These are phyloP conservation scores for Babesia caballi DNA, from an alignment of 169 alveolate species.

Conservation along the genomic window DNA sequence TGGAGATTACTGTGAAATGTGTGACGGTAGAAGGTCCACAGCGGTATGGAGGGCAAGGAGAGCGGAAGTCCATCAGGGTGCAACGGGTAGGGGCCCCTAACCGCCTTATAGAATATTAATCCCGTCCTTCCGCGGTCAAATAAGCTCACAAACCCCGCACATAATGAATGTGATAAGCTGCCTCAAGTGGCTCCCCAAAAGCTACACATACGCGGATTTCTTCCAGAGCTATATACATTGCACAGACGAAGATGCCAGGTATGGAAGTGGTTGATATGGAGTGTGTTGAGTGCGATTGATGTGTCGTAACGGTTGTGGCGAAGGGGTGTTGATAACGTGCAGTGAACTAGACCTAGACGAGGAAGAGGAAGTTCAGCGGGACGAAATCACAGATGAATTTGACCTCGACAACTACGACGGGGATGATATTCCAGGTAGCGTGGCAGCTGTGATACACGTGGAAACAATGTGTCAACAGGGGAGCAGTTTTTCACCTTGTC, in stretches of 20 bases:
- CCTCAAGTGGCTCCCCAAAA: constrained; percentile 52
- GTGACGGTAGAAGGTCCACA: no score
- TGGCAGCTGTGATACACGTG: no score
- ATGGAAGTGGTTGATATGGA: background rate
- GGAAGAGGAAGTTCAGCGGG: constrained; percentile 5
- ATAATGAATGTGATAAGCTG: constrained; percentile 52
- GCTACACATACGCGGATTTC: constrained; percentile 47
- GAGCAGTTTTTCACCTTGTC: constrained; percentile 50
- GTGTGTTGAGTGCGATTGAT: background rate
- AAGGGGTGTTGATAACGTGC: background rate
- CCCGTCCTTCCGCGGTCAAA: background rate
- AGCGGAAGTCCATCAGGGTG: no score
- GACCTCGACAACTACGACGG: constrained; percentile 56
- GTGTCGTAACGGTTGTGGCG: background rate
- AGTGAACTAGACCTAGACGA: constrained; percentile 10
- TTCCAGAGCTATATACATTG: constrained; percentile 50
- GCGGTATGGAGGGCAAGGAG: no score
- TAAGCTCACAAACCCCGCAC: background rate
- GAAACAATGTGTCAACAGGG: background rate
- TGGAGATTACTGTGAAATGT: no score
- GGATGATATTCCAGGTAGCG: constrained; percentile 50
- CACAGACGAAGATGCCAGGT: constrained; percentile 14
- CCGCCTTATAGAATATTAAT: background rate
- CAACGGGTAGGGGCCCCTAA: no score
- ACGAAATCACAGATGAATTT: constrained; percentile 25